Conservation (phyloP, 2,329 filamentous ascomycete genomes). For the Alternaria ventricosa region DNA sequence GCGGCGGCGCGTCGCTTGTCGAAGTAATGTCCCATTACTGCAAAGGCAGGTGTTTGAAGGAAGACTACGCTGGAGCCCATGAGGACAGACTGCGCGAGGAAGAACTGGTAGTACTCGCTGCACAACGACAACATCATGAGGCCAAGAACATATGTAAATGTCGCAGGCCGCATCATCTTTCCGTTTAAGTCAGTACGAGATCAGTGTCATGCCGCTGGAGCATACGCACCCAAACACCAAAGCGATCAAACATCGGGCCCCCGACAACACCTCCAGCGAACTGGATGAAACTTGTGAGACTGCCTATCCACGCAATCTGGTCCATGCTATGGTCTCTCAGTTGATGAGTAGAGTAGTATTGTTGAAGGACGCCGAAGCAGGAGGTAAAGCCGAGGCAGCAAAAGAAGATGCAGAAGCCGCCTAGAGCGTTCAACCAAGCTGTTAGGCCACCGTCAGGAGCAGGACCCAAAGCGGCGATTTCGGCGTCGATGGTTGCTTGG, state of each 20-base stretch:
- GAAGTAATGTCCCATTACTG: slow-evolving; percentile 56
- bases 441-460: slow-evolving; percentile 39
- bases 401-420: slow-evolving; percentile 41
- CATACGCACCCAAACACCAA: slow-evolving; percentile 47
- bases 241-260: slow-evolving; percentile 66
- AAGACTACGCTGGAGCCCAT: slow-evolving; percentile 57
- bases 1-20: slow-evolving; percentile 56
- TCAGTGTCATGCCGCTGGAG: too few relatives aligned
- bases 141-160: slow-evolving; percentile 59
- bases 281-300: slow-evolving; percentile 53
- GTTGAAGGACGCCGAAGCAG: slow-evolving; percentile 52
- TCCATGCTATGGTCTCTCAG: slow-evolving; percentile 37
- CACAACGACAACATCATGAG: slow-evolving; percentile 66
- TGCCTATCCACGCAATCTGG: slow-evolving; percentile 54
- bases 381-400: slow-evolving; percentile 50
- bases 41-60: slow-evolving; percentile 57
- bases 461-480: slow-evolving; percentile 19
- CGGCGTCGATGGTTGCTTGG: slow-evolving; percentile 24
- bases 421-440: slow-evolving; percentile 46
- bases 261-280: slow-evolving; percentile 62
- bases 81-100: slow-evolving; percentile 59
- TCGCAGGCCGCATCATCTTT: slow-evolving; percentile 59
- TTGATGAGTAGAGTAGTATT: slow-evolving; percentile 53
- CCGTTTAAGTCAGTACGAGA: not conserved
- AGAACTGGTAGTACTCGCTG: slow-evolving; percentile 57